Evolutionary conservation across 2,329 filamentous ascomycete genomes (phyloP).

Genomic region (Stemphylium lycopersici): DNA sequence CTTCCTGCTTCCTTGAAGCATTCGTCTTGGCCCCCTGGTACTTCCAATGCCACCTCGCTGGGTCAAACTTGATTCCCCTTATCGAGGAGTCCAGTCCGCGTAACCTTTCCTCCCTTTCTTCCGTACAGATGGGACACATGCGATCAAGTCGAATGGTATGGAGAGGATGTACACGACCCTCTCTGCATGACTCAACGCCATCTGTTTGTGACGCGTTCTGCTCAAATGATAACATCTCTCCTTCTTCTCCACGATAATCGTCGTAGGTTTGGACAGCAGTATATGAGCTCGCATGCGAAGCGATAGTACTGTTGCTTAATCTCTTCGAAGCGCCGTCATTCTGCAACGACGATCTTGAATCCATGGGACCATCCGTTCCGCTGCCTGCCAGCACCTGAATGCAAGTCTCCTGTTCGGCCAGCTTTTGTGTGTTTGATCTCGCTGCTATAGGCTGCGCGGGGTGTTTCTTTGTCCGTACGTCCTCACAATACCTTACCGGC

Average conservation of each 20-base stretch:
- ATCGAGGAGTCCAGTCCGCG: background rate
- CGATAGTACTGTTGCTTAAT: background rate
- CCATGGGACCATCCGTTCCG: background rate
- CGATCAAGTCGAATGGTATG: constrained; percentile 3
- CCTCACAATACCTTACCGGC: constrained; percentile 46
- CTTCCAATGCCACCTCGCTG: constrained; percentile 14
- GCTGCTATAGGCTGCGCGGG: no score
- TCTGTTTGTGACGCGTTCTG: background rate
- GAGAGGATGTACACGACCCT: constrained; percentile 6
- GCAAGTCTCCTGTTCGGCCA: no score
- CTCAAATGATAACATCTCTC: no score
- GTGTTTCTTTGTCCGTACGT: constrained; percentile 10
- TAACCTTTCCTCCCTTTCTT: constrained; percentile 12
- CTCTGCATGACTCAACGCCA: background rate
- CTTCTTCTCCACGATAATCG: no score
- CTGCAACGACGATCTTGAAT: background rate
- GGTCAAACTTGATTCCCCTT: background rate
- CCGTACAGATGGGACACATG: constrained; percentile 7
- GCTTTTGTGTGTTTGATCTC: no score
- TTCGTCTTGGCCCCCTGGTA: constrained; percentile 1
- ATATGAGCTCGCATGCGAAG: background rate
- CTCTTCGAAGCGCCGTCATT: background rate
- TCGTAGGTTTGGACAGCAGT: background rate
- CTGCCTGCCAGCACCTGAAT: no score
- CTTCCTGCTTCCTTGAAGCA: background rate